Evolutionary conservation across 345 rosid species (phyloP).

Genomic region (Crucihimalaya himalaica): DNA sequence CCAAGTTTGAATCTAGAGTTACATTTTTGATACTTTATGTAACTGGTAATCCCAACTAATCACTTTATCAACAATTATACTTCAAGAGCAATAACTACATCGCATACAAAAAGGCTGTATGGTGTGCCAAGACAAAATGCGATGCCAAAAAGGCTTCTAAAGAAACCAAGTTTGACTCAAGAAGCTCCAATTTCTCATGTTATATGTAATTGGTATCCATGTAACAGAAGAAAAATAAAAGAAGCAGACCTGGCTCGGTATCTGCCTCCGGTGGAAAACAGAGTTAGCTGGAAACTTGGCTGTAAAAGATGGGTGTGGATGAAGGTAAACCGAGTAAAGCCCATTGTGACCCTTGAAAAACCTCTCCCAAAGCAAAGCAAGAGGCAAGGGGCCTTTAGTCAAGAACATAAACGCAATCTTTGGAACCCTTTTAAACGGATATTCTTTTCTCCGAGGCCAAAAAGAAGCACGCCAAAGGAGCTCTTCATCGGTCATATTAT

Average conservation of each 20-base stretch:
- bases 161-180: background rate
- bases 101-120: background rate
- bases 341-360: conserved; percentile 78
- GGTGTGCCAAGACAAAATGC: background rate
- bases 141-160: background rate
- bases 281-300: conserved; percentile 58
- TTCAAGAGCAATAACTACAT: background rate
- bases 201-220: background rate
- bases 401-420: conserved; percentile 97
- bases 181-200: background rate
- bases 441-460: conserved; percentile 59
- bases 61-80: conserved; percentile 10
- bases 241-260: conserved; percentile 80
- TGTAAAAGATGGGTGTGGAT: conserved; percentile 73
- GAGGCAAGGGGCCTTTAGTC: conserved; percentile 89
- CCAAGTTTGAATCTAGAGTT: background rate
- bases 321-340: conserved; percentile 77
- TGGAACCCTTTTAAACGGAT: conserved; percentile 75
- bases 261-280: conserved; percentile 69
- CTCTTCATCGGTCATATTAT: conserved; percentile 73
- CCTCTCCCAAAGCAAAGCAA: conserved; percentile 91
- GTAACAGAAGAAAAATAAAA: background rate
- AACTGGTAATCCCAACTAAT: background rate
- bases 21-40: background rate
- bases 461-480: conserved; percentile 89